Base-by-base conservation (phyloP, 2,329 filamentous ascomycete species). In the Fusarium pseudoanthophilum region DNA sequence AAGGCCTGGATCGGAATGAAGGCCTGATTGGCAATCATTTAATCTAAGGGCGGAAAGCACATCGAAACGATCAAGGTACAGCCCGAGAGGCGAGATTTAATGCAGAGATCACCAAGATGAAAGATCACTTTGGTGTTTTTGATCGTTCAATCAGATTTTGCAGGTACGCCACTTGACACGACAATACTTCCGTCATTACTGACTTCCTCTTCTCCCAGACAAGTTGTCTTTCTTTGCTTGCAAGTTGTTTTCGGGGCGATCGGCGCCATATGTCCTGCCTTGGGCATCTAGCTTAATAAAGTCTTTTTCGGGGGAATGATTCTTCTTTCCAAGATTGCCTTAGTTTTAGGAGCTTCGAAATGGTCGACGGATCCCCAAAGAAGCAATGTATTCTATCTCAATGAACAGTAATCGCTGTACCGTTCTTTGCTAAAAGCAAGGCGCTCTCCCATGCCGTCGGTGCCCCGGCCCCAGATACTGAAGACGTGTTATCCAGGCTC, bases 381-480 rank as follows among this genome's bases (percentile, higher is more conserved):
- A 7, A 30, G 24, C 30, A 20, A 14, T 5, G 9, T 24, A 6
- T 11, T 24, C 4, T 20, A 20, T 51, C 4, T 11, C 5, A 11
- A 18, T 51, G n/a, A 24, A 24, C 21, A 10, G 11, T n/a, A 24
- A 34, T 24, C 10, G 16, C 48, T 34, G 13, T 24, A 10, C 5
- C 30, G 0, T 24, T 5, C n/a, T 20, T 24, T 20, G 11, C 16
- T 15, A 13, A 34, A 7, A 24, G 7, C 11, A 34, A 51, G 30
- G 30, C n/a, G 16, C 30, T 52, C 30, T 36, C 18, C n/a, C n/a
- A 52, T 18, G 11, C 16, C 24, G 24, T 15, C 5, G 18, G 4
- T 26, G 26, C 24, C 0, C 43, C 0, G 5, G 16, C 3, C 0
- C 2, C 26, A 48, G 11, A 52, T 4, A 6, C 13, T 8, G 1